Percentiles rank a stretch among this genome's conserved stretches.
Conservation (phyloP, 1,284 basidiomycete species). For the Pseudozyma tsukubaensis region DNA sequence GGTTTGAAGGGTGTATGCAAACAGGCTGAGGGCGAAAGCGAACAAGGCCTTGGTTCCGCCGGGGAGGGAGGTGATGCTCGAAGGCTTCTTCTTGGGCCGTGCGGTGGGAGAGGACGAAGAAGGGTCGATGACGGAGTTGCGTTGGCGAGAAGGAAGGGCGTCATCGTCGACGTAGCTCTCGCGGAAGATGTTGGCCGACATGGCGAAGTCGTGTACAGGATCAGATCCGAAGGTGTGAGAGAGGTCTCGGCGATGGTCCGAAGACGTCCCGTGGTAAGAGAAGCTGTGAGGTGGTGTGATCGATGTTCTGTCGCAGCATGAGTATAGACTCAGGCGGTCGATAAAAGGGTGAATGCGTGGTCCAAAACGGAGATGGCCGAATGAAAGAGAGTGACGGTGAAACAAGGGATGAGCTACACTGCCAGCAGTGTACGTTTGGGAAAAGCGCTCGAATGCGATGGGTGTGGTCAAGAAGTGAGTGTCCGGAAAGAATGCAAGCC, state of each 20-base stretch:
- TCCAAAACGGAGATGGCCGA: neutral
- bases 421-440: neutral
- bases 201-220: neutral
- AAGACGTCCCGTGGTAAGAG: neutral
- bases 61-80: constrained; percentile 32
- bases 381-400: neutral
- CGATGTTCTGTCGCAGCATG: neutral
- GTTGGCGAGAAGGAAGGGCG: neutral
- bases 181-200: constrained; percentile 50
- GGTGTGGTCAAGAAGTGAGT: neutral
- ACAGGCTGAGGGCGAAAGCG: constrained; percentile 58
- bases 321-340: neutral
- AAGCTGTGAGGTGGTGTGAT: neutral
- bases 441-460: neutral
- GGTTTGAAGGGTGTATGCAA: constrained; percentile 66
- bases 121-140: neutral
- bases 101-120: neutral
- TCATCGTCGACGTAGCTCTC: constrained; percentile 34
- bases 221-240: neutral
- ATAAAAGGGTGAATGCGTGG: neutral
- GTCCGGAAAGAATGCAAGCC: neutral
- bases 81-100: constrained; percentile 15
- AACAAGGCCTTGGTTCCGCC: constrained; percentile 52
- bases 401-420: neutral
- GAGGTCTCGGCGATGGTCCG: constrained; percentile 1